Evolutionary conservation across 2,329 filamentous ascomycete genomes (phyloP).

Genomic region (Monilinia polystroma): DNA sequence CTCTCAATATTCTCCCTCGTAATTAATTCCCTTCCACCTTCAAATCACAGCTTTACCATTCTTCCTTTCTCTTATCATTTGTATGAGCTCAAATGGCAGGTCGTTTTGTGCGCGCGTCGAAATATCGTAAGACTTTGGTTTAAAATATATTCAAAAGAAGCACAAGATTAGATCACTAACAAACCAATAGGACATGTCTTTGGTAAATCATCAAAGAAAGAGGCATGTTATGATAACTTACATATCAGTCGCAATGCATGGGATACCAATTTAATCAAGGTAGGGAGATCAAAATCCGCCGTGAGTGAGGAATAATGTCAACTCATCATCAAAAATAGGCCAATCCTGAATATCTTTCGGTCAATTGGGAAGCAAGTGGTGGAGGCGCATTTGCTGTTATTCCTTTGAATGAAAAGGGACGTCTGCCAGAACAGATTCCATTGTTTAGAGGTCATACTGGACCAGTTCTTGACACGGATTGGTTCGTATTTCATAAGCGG

Average conservation of each 20-base stretch:
- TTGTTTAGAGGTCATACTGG: constrained; percentile 96
- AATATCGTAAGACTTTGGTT: constrained; percentile 59
- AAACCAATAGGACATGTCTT: constrained; percentile 82
- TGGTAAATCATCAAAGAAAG: constrained; percentile 91
- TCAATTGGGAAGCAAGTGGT: constrained; percentile 97
- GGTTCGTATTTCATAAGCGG: constrained; percentile 53
- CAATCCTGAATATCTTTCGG: constrained; percentile 92
- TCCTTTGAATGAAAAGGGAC: constrained; percentile 83
- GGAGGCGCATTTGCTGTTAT: constrained; percentile 97
- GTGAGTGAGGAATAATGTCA: constrained; percentile 12
- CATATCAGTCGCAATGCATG: constrained; percentile 97
- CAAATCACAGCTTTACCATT: neutral
- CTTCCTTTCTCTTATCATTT: neutral
- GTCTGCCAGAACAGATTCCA: constrained; percentile 87
- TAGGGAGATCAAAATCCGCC: constrained; percentile 43
- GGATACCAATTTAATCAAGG: constrained; percentile 98
- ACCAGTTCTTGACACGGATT: constrained; percentile 95
- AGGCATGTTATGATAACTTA: constrained; percentile 98
- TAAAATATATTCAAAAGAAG: constrained; percentile 19
- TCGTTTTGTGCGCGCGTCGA: constrained; percentile 71
- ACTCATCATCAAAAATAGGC: constrained; percentile 55
- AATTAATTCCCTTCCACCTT: neutral
- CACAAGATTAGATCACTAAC: constrained; percentile 36
- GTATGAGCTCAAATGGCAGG: constrained; percentile 55
- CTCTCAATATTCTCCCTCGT: constrained; percentile 20